Conservation (phyloP, 306 rosid genomes). For the Pterocarpus macrocarpus region DNA sequence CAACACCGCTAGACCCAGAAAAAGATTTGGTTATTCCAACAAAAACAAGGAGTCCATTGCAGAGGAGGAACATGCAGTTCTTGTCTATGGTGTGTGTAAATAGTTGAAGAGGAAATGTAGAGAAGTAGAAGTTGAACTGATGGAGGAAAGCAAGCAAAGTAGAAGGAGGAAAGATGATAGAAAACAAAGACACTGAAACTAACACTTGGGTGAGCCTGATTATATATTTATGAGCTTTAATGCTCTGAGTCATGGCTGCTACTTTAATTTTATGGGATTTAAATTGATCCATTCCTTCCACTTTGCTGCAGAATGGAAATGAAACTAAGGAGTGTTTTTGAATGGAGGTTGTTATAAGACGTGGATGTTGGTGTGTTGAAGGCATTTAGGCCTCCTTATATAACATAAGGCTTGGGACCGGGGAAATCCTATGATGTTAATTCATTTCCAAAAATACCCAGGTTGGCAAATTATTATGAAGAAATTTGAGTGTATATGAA, state of each 20-base stretch:
- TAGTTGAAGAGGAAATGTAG: constrained; percentile 63
- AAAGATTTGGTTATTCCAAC: constrained; percentile 66
- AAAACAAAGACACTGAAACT: constrained; percentile 62
- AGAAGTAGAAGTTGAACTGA: constrained; percentile 59
- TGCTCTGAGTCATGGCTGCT: constrained; percentile 42
- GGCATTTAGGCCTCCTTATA: constrained; percentile 34
- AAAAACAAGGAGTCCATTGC: constrained; percentile 80
- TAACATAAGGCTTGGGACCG: constrained; percentile 12
- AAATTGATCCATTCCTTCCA: constrained; percentile 51
- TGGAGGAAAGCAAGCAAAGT: constrained; percentile 58
- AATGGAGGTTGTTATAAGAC: not conserved
- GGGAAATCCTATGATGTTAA: not conserved
- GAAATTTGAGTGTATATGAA: no score
- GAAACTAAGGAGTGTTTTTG: constrained; percentile 29
- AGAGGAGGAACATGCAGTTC: constrained; percentile 76
- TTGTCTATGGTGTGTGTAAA: constrained; percentile 80
- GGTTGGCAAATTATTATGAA: constrained; percentile 38
- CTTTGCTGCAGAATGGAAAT: not conserved
- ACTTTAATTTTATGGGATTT: constrained; percentile 41
- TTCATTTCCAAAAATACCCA: constrained; percentile 41
- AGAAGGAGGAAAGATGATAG: constrained; percentile 59
- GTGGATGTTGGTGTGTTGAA: constrained; percentile 21
- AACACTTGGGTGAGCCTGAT: constrained; percentile 57
- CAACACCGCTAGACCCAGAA: constrained; percentile 44
- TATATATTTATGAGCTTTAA: constrained; percentile 54